Base-by-base conservation (phyloP, 78 protist genomes). In the Carpediemonas membranifera region DNA sequence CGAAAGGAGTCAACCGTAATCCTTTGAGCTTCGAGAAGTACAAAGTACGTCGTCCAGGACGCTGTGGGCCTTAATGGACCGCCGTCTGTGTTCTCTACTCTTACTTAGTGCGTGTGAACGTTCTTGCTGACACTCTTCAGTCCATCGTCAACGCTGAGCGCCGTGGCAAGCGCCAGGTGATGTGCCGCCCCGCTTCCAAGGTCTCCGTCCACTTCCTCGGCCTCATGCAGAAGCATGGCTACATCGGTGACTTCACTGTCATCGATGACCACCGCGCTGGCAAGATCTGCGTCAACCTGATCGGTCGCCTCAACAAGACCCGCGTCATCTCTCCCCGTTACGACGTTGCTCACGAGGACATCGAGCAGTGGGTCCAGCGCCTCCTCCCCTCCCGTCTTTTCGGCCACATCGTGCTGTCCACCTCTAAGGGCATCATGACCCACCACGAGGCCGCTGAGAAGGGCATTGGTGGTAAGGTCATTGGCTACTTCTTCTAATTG, bases 211-310 rank as follows among this genome's bases (percentile, higher is more conserved):
- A 91, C 81, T 94, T 95, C 90, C 84, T 96, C 63, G 78, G 64
- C 37, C 94, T 89, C 62, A 95, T 96, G 99, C 91, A 88, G 92
- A 55, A 47, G 64, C 9, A 7, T 14, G 92, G 94, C 33, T 96
- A 96, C 95, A 94, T 96, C 55, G 98, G 97, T 50, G 99, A 96
- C 72, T 96, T 93, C 84, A 98, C 94, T 80, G 54, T 95, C 76
- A 68, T 96, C 65, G 99, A 96, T 73, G 98, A 96, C 84, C 98
- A 91, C 84, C 86, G 99, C 54, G 59, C 90, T 18, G 98, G 98
- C 50, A 96, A 96, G 90, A 87, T 92, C 54, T 98, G 94, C 52
- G 85, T 96, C 50, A 83, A 91, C 60, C 89, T 96, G 44, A 82
- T 80, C 77, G 99, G 99, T 19, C 95, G 98, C 73, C 54, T 96